Evolutionary conservation across 108 stramenopile species (phyloP), one percentile per base, ranked within the genome.

Genomic region (Skeletonema tropicum): DNA sequence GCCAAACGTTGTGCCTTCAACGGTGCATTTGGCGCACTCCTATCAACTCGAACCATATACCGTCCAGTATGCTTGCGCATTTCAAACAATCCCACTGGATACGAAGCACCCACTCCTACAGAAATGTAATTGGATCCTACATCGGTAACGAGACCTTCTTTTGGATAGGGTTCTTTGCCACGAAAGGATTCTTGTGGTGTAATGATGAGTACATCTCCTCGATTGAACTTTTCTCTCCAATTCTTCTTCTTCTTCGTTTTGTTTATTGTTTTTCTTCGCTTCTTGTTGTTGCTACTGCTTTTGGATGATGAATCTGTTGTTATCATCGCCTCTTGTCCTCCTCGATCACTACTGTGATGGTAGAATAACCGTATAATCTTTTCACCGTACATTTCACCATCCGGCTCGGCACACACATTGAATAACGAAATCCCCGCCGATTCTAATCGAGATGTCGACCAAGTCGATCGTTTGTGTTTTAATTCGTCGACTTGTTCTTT

Each of bases 301-400:
- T n/a, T n/a, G n/a, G n/a, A n/a, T n/a, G n/a, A n/a, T n/a, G n/a
- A n/a, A n/a, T n/a, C n/a, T n/a, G 39, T 41, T 41, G 13, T 52
- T 46, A 13, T 42, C 66, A n/a, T n/a, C 0, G 35, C 41, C n/a
- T 26, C 32, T 23, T n/a, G n/a, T n/a, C 45, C 33, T 5, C 58
- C 25, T 57, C 30, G 17, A 33, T 29, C 49, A 3, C n/a, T n/a
- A n/a, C n/a, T n/a, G n/a, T 38, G 0, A 17, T 38, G 29, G 2
- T 39, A 11, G 4, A 30, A 29, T 10, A 85, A 55, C 10, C 91
- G 79, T 1, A 92, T 84, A 61, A 87, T 85, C 74, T 89, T 92
- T 83, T 92, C 91, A 10, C 91, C 91, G 35, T 85, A 85, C 25
- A 89, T 25, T 76, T 89, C 91, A 30, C 87, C 71, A 15, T 92